These are phyloP conservation scores for Aphanoascus verrucosus DNA, from an alignment of 2,329 filamentous ascomycete genomes.

Conservation along the genomic window DNA sequence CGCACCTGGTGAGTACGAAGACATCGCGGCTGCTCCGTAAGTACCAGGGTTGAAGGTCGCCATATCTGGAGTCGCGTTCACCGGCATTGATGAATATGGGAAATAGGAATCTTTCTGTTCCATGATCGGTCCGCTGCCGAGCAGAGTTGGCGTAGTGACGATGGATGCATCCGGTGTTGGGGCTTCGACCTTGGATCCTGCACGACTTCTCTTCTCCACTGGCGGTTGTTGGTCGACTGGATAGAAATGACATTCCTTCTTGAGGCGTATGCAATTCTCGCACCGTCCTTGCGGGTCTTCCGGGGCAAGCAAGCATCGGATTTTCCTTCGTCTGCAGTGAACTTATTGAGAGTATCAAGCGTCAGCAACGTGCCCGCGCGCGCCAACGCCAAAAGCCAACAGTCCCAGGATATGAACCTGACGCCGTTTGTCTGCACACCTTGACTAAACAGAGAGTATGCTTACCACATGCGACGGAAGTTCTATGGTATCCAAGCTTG, in stretches of 20 bases:
- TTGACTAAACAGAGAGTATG: conserved; percentile 21
- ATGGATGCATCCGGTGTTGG: conserved; percentile 38
- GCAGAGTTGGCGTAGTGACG: conserved; percentile 40
- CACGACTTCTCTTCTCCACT: conserved; percentile 38
- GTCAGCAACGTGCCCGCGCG: conserved; percentile 6
- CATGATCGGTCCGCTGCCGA: conserved; percentile 21
- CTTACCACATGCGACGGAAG: conserved; percentile 91
- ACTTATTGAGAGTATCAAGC: conserved; percentile 41
- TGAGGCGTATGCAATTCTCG: conserved; percentile 83
- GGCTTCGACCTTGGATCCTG: conserved; percentile 36
- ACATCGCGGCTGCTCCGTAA: conserved; percentile 27
- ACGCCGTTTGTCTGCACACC: neutral
- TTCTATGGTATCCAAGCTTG: conserved; percentile 90
- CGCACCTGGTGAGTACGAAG: conserved; percentile 29
- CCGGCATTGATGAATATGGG: conserved; percentile 27
- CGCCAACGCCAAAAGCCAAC: conserved; percentile 1
- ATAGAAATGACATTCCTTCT: conserved; percentile 88
- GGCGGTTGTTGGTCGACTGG: conserved; percentile 69
- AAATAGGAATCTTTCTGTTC: conserved; percentile 31
- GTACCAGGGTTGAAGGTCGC: conserved; percentile 24
- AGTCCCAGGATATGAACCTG: neutral
- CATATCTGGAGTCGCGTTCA: conserved; percentile 28
- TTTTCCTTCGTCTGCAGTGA: conserved; percentile 86
- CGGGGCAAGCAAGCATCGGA: conserved; percentile 70
- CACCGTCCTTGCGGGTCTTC: conserved; percentile 67